phyloP scores from a whole-genome alignment of 2,329 filamentous ascomycete species.

The Trichoderma hamatum region DNA sequence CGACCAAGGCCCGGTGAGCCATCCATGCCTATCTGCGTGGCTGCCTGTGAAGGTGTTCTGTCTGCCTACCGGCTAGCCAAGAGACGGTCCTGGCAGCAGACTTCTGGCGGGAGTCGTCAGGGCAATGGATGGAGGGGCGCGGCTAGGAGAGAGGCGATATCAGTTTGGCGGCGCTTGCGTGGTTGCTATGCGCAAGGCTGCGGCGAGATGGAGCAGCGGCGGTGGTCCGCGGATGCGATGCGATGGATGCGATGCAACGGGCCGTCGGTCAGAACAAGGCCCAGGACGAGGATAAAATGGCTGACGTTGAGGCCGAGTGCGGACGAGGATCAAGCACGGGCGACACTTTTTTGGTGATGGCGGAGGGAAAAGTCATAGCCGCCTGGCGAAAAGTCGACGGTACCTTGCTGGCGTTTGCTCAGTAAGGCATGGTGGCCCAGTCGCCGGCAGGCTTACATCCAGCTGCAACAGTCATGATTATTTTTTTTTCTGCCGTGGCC shows the following conservation, averaged over 20 bases:
- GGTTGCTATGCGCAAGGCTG: slow-evolving; percentile 25
- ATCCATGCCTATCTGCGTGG: slow-evolving; percentile 47
- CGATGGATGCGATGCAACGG: neutral
- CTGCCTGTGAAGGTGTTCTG: neutral
- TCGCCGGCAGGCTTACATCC: neutral
- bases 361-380: slow-evolving; percentile 23
- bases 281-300: neutral
- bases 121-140: slow-evolving; percentile 21
- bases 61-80: slow-evolving; percentile 5
- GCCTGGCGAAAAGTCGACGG: slow-evolving; percentile 17
- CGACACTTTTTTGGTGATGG: slow-evolving; percentile 22
- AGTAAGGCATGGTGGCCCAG: neutral
- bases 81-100: slow-evolving; percentile 32
- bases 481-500: neutral
- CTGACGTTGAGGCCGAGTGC: slow-evolving; percentile 39
- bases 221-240: slow-evolving; percentile 9
- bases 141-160: slow-evolving; percentile 1
- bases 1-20: slow-evolving; percentile 50
- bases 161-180: slow-evolving; percentile 12
- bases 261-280: neutral
- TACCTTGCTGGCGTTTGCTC: slow-evolving; percentile 14
- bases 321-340: slow-evolving; percentile 35
- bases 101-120: neutral
- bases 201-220: slow-evolving; percentile 22
- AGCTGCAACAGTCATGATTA: neutral